These are phyloP conservation scores for Candida berthetii DNA, from an alignment of 805 yeast species.

Conservation along the genomic window DNA sequence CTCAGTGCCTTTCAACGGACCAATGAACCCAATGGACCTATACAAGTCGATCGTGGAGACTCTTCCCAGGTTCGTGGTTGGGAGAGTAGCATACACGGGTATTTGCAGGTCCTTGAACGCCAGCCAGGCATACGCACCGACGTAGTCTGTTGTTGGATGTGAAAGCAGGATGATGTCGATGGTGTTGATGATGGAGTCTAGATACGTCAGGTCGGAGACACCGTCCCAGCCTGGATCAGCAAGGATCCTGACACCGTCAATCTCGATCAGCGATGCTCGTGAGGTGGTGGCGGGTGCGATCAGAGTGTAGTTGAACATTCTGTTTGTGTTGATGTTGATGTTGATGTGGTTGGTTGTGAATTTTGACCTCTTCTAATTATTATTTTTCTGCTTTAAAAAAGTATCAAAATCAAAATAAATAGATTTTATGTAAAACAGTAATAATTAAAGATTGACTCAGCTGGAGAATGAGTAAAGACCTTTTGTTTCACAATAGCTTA, in stretches of 20 bases:
- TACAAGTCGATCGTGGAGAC: conserved; percentile 81
- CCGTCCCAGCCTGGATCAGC: conserved; percentile 82
- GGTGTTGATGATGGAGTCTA: conserved; percentile 36
- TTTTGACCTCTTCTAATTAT: no score
- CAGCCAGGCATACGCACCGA: conserved; percentile 74
- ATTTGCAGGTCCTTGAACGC: conserved; percentile 58
- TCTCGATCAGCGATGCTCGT: conserved; percentile 45
- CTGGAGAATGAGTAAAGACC: no score
- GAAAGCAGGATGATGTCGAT: conserved; percentile 75
- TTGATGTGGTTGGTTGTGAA: no score
- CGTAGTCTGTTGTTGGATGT: conserved; percentile 73
- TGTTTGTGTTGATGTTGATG: no score
- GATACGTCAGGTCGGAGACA: conserved; percentile 29
- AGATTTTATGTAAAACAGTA: no score
- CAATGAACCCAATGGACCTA: conserved; percentile 64
- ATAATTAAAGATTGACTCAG: no score
- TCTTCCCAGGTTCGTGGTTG: conserved; percentile 81
- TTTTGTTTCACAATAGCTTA: no score
- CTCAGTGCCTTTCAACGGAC: conserved; percentile 54
- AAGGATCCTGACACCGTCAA: conserved; percentile 51
- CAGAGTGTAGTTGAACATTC: no score
- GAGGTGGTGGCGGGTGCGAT: conserved; percentile 3
- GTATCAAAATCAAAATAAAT: no score
- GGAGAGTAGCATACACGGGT: conserved; percentile 85
- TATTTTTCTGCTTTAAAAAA: no score